phyloP scores from a whole-genome alignment of 2,329 filamentous ascomycete genomes.

The Stylonectria norvegica region DNA sequence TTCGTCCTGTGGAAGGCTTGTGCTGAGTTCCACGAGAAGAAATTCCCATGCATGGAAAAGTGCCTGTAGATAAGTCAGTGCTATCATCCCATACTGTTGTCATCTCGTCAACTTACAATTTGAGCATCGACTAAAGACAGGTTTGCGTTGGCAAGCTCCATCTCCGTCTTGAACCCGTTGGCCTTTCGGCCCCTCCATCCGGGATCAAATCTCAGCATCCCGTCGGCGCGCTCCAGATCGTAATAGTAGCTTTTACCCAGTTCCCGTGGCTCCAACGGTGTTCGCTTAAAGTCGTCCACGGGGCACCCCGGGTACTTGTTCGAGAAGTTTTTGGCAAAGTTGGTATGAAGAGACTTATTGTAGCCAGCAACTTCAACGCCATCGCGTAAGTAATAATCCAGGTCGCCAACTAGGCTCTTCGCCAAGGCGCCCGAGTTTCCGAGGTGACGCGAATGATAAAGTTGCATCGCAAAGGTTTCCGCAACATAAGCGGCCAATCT shows the following conservation, averaged over 20 bases:
- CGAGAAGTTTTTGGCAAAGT: constrained; percentile 81
- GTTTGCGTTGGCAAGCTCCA: constrained; percentile 85
- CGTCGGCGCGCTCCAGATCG: constrained; percentile 69
- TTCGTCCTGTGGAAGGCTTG: constrained; percentile 51
- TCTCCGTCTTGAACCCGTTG: constrained; percentile 76
- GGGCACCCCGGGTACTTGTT: constrained; percentile 70
- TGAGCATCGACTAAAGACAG: constrained; percentile 90
- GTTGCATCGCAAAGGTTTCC: constrained; percentile 85
- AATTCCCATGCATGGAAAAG: constrained; percentile 89
- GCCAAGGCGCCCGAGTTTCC: constrained; percentile 64
- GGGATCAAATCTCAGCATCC: constrained; percentile 72
- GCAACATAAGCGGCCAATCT: constrained; percentile 77
- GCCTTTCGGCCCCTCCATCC: constrained; percentile 69
- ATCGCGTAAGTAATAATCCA: constrained; percentile 76
- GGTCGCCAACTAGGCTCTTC: constrained; percentile 66
- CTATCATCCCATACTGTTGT: constrained; percentile 24
- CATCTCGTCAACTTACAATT: constrained; percentile 54
- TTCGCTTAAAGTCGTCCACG: constrained; percentile 78
- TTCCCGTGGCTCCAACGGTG: constrained; percentile 58
- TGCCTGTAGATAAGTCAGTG: constrained; percentile 46
- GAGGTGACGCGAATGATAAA: constrained; percentile 79
- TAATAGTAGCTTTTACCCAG: constrained; percentile 83
- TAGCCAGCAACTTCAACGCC: constrained; percentile 78
- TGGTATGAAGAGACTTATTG: constrained; percentile 81
- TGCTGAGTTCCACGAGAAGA: constrained; percentile 78